A percentile compares a stretch with the other conserved stretches of the same genome.
Evolutionary conservation across 129 eudicot species (phyloP).

Genomic region (Dittrichia graveolens): DNA sequence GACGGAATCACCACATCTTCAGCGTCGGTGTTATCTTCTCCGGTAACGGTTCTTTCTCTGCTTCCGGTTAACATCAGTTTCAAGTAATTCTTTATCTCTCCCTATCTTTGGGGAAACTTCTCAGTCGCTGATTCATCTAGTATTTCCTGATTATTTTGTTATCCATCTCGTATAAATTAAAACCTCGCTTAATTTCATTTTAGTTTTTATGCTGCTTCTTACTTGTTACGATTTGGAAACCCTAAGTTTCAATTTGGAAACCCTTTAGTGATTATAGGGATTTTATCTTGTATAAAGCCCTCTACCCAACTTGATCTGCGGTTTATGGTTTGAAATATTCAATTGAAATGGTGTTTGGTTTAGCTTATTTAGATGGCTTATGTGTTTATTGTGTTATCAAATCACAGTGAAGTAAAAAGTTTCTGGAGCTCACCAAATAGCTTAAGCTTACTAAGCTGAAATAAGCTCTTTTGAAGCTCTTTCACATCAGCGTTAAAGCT

Average conservation of each 20-base stretch:
- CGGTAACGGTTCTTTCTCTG: slow-evolving; percentile 5
- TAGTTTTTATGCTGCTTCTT: not conserved
- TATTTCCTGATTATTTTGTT: not conserved
- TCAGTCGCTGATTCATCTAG: slow-evolving; percentile 3
- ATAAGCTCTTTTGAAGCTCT: too few species aligned
- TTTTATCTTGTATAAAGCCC: not conserved
- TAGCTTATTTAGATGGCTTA: too few species aligned
- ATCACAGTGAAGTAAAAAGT: too few species aligned
- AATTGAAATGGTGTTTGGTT: too few species aligned
- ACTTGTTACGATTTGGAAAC: slow-evolving; percentile 19
- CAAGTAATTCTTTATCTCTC: slow-evolving; percentile 14
- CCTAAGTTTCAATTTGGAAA: slow-evolving; percentile 21
- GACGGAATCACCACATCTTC: slow-evolving; percentile 6
- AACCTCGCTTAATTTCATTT: not conserved
- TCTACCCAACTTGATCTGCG: too few species aligned
- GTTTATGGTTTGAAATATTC: too few species aligned
- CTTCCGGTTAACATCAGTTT: not conserved
- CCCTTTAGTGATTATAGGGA: not conserved
- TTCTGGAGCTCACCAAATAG: too few species aligned
- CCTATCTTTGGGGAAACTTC: not conserved
- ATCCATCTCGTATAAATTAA: not conserved
- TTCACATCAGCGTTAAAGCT: too few species aligned
- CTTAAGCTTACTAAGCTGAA: too few species aligned
- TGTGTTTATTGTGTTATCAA: too few species aligned
- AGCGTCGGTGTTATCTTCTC: slow-evolving; percentile 14